A percentile compares a stretch with the other conserved stretches of the same genome.
phyloP scores from a whole-genome alignment of 202 grass and related monocot genomes.

The Schoenoplectus triqueter region DNA sequence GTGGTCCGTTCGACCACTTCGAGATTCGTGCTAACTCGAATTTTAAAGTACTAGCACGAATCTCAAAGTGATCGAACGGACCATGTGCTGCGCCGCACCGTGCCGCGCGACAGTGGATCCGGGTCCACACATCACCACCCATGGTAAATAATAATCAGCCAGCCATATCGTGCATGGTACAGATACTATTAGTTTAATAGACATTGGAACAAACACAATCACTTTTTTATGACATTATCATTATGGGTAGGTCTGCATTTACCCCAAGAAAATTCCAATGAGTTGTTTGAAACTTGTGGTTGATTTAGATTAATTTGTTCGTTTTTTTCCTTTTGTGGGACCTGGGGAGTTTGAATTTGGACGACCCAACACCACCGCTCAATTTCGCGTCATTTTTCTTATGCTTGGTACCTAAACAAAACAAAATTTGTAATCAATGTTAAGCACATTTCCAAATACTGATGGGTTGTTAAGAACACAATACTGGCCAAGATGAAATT shows the following conservation, averaged over 20 bases:
- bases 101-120: too few relatives aligned
- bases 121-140: too few relatives aligned
- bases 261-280: not conserved
- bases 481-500: not conserved
- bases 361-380: not conserved
- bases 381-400: not conserved
- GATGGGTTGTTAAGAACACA: not conserved
- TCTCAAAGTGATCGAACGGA: too few relatives aligned
- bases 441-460: slow-evolving; percentile 1
- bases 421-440: slow-evolving; percentile 11
- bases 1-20: too few relatives aligned
- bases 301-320: not conserved
- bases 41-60: too few relatives aligned
- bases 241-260: not conserved
- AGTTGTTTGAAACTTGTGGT: slow-evolving; percentile 19
- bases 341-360: not conserved
- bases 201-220: not conserved
- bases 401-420: slow-evolving; percentile 22
- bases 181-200: slow-evolving; percentile 27
- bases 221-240: not conserved
- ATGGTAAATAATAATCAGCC: not conserved
- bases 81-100: too few relatives aligned
- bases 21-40: too few relatives aligned
- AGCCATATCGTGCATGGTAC: slow-evolving; percentile 16
- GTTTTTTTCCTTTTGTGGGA: not conserved